phyloP scores from a whole-genome alignment of 208 protist species.

The Histomonas meleagridis region DNA sequence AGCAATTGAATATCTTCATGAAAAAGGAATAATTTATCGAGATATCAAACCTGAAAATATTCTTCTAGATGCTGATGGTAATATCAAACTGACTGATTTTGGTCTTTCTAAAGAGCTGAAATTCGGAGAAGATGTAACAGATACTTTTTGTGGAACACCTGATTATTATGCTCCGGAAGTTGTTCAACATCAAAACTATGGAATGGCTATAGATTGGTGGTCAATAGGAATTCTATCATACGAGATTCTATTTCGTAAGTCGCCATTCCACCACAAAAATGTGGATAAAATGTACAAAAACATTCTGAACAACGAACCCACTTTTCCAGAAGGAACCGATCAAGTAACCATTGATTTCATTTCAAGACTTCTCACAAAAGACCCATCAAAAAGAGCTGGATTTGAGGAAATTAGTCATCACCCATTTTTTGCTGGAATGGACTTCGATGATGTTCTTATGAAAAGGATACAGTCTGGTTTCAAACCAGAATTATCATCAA shows the following conservation, averaged over 20 bases:
- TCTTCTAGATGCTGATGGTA: not conserved
- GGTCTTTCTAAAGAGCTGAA: slow-evolving; percentile 1
- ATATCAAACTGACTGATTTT: slow-evolving; percentile 31
- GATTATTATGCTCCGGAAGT: slow-evolving; percentile 1
- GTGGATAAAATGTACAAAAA: not conserved
- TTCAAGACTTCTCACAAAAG: not conserved
- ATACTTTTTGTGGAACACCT: slow-evolving; percentile 18
- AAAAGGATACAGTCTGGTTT: not conserved
- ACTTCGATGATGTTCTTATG: slow-evolving; percentile 2
- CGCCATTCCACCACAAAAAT: not conserved
- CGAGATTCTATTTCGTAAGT: not conserved
- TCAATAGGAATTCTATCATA: slow-evolving; percentile 27
- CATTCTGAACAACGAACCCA: not conserved
- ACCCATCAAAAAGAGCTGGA: not conserved
- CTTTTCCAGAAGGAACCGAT: not conserved
- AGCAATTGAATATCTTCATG: not conserved
- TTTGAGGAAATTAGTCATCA: not conserved
- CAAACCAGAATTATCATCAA: not conserved
- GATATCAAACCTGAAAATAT: slow-evolving; percentile 37
- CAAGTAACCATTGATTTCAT: not conserved
- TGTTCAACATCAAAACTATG: not conserved
- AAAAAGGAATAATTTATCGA: not conserved
- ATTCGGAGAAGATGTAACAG: not conserved
- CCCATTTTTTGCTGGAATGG: not conserved
- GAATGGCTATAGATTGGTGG: slow-evolving; percentile 19